Percentiles rank a stretch among this genome's conserved stretches.
These are phyloP conservation scores for Crithidia fasciculata DNA, from an alignment of 208 protist genomes.

Conservation along the genomic window DNA sequence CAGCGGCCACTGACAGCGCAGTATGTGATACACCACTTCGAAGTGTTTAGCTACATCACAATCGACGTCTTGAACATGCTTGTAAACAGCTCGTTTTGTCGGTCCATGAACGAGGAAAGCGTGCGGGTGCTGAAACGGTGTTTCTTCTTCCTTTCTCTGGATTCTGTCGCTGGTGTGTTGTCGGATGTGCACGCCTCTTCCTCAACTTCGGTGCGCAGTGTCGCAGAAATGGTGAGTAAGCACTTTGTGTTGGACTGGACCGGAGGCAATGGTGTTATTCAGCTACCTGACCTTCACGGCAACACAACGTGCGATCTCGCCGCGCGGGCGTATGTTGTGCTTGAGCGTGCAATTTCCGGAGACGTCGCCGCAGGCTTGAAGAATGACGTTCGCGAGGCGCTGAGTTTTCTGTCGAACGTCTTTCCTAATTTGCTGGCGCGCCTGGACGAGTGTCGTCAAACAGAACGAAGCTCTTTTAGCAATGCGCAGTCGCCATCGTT, in stretches of 20 bases:
- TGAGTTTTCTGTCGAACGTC: slow-evolving; percentile 30
- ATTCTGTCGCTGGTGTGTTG: slow-evolving; percentile 38
- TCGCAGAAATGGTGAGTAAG: slow-evolving; percentile 17
- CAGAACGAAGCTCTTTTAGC: not conserved
- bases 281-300: slow-evolving; percentile 30
- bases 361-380: slow-evolving; percentile 9
- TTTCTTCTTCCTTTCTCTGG: slow-evolving; percentile 43
- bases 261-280: slow-evolving; percentile 21
- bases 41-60: slow-evolving; percentile 70
- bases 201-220: not conserved
- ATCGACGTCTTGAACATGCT: slow-evolving; percentile 66
- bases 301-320: slow-evolving; percentile 35
- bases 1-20: slow-evolving; percentile 29
- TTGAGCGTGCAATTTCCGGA: slow-evolving; percentile 12
- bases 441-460: slow-evolving; percentile 36
- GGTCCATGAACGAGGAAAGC: slow-evolving; percentile 54
- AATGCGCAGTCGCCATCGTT: not conserved
- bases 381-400: slow-evolving; percentile 22
- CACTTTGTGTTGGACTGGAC: slow-evolving; percentile 40
- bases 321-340: slow-evolving; percentile 32
- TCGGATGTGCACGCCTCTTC: slow-evolving; percentile 33
- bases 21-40: slow-evolving; percentile 73
- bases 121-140: slow-evolving; percentile 50
- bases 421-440: slow-evolving; percentile 31
- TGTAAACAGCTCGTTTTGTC: slow-evolving; percentile 69